Percentiles rank a stretch among this genome's conserved stretches.
Evolutionary conservation across 2,329 filamentous ascomycete species (phyloP).

Genomic region (Paecilomyces formosus): DNA sequence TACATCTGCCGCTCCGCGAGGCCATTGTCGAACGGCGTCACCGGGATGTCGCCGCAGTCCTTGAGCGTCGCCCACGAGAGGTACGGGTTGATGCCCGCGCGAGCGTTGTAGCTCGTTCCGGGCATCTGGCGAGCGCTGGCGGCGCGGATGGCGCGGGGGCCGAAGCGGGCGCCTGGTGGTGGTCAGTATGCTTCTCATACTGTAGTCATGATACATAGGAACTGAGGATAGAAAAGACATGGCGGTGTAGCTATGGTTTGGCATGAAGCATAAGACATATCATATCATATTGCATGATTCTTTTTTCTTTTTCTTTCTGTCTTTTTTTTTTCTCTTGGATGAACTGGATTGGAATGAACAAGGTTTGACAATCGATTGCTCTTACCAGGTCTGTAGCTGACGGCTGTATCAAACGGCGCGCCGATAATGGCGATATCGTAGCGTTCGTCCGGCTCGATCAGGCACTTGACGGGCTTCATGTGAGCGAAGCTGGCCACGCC

Average conservation of each 20-base stretch:
- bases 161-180: constrained; percentile 61
- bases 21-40: constrained; percentile 79
- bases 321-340: no score
- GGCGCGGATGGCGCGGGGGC: constrained; percentile 77
- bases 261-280: neutral
- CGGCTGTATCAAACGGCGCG: constrained; percentile 66
- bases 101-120: constrained; percentile 74
- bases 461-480: constrained; percentile 60
- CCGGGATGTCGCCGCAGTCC: constrained; percentile 86
- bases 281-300: no score
- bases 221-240: neutral
- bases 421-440: constrained; percentile 69
- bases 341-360: neutral
- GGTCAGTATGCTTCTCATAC: neutral
- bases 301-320: no score
- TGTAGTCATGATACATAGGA: no score
- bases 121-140: constrained; percentile 74
- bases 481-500: constrained; percentile 73
- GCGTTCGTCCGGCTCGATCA: constrained; percentile 54
- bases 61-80: constrained; percentile 67
- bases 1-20: constrained; percentile 79
- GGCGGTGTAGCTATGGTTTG: neutral
- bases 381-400: constrained; percentile 61
- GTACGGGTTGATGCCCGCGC: constrained; percentile 79
- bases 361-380: no score